phyloP scores from a whole-genome alignment of 2,329 filamentous ascomycete species.

The Epichloe gansuensis region DNA sequence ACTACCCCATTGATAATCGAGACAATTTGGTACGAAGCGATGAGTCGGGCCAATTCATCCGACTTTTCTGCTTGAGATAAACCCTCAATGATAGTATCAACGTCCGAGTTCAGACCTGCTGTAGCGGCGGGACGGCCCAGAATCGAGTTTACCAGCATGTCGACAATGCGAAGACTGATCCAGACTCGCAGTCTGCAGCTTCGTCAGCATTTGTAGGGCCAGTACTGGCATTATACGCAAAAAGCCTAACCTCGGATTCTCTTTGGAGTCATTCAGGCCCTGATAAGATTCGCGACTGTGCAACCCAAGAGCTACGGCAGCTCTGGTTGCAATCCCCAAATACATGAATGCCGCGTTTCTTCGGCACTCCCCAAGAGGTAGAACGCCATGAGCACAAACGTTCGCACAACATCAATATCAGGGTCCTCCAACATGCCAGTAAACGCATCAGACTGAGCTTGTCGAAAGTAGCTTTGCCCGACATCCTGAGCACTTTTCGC shows the following conservation, averaged over 20 bases:
- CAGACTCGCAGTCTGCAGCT: slow-evolving; percentile 22
- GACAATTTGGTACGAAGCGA: slow-evolving; percentile 29
- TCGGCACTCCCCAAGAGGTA: slow-evolving; percentile 48
- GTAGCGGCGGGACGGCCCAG: slow-evolving; percentile 26
- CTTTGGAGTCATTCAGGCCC: slow-evolving; percentile 9
- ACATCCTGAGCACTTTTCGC: slow-evolving; percentile 24
- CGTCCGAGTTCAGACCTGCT: slow-evolving; percentile 16
- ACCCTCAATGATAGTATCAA: slow-evolving; percentile 14
- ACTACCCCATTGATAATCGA: slow-evolving; percentile 33
- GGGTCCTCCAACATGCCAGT: slow-evolving; percentile 33
- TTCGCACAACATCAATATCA: slow-evolving; percentile 38
- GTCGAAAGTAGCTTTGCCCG: slow-evolving; percentile 15
- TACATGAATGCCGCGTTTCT: slow-evolving; percentile 53
- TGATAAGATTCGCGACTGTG: slow-evolving; percentile 27
- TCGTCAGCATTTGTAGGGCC: background rate
- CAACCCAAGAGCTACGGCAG: slow-evolving; percentile 44
- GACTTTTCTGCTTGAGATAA: slow-evolving; percentile 7
- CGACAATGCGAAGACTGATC: slow-evolving; percentile 26
- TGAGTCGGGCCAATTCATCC: slow-evolving; percentile 16
- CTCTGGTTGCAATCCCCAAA: slow-evolving; percentile 44
- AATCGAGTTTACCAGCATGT: slow-evolving; percentile 26
- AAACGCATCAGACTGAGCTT: slow-evolving; percentile 15
- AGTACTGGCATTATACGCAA: background rate
- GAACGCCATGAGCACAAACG: slow-evolving; percentile 44
- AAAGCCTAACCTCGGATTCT: slow-evolving; percentile 13